Evolutionary conservation across 805 yeast species (phyloP).

Genomic region (Zygoascus flipseniorum): DNA sequence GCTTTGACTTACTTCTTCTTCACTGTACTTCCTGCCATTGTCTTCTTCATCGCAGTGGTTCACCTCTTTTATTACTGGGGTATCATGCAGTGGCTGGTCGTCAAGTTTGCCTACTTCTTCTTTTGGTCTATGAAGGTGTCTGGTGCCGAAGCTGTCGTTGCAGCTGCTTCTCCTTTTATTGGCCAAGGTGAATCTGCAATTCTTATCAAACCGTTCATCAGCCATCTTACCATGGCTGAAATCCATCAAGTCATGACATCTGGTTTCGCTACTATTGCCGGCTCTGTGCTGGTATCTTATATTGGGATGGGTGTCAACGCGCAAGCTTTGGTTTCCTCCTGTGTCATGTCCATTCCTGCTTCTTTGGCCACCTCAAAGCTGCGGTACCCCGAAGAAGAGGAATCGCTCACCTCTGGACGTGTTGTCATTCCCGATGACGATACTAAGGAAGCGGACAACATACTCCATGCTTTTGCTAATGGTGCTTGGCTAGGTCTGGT

Average conservation of each 20-base stretch:
- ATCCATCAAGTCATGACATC: slow-evolving; percentile 54
- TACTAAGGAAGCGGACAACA: slow-evolving; percentile 38
- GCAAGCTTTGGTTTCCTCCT: slow-evolving; percentile 54
- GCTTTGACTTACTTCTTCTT: slow-evolving; percentile 42
- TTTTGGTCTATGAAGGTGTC: slow-evolving; percentile 51
- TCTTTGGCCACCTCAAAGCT: slow-evolving; percentile 52
- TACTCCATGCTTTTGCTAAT: slow-evolving; percentile 48
- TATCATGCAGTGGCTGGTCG: slow-evolving; percentile 49
- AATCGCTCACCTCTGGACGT: slow-evolving; percentile 41
- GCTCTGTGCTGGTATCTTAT: slow-evolving; percentile 54
- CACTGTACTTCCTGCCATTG: slow-evolving; percentile 52
- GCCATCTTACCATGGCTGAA: slow-evolving; percentile 52
- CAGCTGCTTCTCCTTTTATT: slow-evolving; percentile 59
- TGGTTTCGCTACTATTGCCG: slow-evolving; percentile 58
- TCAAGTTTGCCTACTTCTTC: slow-evolving; percentile 49
- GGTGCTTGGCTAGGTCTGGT: slow-evolving; percentile 52
- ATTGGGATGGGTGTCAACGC: slow-evolving; percentile 55
- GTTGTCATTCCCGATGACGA: slow-evolving; percentile 41
- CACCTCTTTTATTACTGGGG: slow-evolving; percentile 55
- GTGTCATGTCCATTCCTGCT: slow-evolving; percentile 64
- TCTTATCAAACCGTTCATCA: slow-evolving; percentile 50
- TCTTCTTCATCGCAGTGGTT: slow-evolving; percentile 55
- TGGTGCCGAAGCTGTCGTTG: slow-evolving; percentile 59
- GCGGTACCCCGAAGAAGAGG: slow-evolving; percentile 52
- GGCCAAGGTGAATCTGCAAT: slow-evolving; percentile 62